Conservation (phyloP, 2,329 filamentous ascomycete genomes). For the Nannizziopsis barbatae region DNA sequence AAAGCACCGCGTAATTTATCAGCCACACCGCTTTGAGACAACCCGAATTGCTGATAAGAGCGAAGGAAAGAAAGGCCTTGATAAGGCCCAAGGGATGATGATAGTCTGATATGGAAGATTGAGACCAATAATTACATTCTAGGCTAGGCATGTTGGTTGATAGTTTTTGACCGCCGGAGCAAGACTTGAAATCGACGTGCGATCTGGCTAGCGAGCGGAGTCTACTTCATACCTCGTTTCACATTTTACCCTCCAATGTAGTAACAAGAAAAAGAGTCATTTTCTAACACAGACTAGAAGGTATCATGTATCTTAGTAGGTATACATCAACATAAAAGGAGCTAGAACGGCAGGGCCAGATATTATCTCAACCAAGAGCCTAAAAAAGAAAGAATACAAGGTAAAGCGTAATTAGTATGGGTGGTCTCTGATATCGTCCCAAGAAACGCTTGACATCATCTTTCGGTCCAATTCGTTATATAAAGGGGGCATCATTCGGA, state of each 20-base stretch:
- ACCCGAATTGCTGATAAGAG: too few relatives aligned
- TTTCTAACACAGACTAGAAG: neutral
- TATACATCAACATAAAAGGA: conserved; percentile 5
- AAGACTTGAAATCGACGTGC: too few relatives aligned
- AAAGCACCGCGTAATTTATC: too few relatives aligned
- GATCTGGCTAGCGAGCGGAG: too few relatives aligned
- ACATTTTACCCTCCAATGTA: neutral
- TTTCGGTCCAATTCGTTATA: neutral
- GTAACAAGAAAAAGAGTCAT: neutral
- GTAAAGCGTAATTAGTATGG: neutral
- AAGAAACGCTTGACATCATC: neutral
- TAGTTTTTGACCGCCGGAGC: too few relatives aligned
- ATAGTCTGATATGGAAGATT: too few relatives aligned
- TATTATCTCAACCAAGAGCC: conserved; percentile 3
- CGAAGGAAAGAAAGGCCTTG: too few relatives aligned
- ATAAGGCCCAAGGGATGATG: too few relatives aligned
- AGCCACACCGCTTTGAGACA: too few relatives aligned
- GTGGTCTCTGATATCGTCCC: neutral
- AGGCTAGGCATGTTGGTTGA: too few relatives aligned
- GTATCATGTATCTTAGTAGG: neutral
- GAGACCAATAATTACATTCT: too few relatives aligned
- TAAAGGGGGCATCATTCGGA: neutral
- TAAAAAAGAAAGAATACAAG: conserved; percentile 21
- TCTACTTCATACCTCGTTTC: too few relatives aligned
- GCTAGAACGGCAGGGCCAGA: neutral